Conservation (phyloP, 306 rosid genomes). For the Luffa acutangula region DNA sequence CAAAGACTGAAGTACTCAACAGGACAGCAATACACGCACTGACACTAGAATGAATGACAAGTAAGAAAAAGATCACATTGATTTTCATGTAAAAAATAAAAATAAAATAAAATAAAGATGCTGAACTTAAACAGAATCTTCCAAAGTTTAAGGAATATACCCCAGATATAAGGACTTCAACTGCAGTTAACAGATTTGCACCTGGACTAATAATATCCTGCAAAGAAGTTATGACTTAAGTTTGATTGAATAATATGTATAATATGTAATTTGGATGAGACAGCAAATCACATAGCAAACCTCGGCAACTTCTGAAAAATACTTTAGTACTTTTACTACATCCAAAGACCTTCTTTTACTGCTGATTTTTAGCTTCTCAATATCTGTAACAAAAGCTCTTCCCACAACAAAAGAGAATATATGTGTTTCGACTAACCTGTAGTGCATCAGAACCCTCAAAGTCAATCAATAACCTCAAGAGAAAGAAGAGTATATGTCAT, state of each 20-base stretch:
- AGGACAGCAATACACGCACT: not conserved
- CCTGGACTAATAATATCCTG: constrained; percentile 88
- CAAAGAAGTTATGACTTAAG: constrained; percentile 15
- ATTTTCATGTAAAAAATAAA: not conserved
- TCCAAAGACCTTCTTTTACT: constrained; percentile 73
- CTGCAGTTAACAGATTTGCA: constrained; percentile 83
- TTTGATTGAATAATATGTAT: constrained; percentile 8
- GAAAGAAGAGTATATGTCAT: not conserved
- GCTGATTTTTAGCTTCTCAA: constrained; percentile 81
- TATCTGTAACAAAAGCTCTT: constrained; percentile 97
- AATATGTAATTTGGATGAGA: constrained; percentile 3
- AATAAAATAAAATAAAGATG: not conserved
- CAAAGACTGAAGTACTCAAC: not conserved
- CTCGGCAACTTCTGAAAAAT: constrained; percentile 75
- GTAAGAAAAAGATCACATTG: not conserved
- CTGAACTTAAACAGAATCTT: constrained; percentile 10
- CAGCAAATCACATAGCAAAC: constrained; percentile 32
- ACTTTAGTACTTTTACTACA: constrained; percentile 56
- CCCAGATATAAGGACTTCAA: constrained; percentile 89
- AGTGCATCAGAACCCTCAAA: constrained; percentile 22
- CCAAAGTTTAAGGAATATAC: constrained; percentile 35
- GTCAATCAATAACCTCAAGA: constrained; percentile 19
- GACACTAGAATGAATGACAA: not conserved
- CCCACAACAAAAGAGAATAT: constrained; percentile 98
- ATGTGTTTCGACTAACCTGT: constrained; percentile 98